Evolutionary conservation across 2,329 filamentous ascomycete genomes (phyloP).

Genomic region (Aspergillus jensenii): DNA sequence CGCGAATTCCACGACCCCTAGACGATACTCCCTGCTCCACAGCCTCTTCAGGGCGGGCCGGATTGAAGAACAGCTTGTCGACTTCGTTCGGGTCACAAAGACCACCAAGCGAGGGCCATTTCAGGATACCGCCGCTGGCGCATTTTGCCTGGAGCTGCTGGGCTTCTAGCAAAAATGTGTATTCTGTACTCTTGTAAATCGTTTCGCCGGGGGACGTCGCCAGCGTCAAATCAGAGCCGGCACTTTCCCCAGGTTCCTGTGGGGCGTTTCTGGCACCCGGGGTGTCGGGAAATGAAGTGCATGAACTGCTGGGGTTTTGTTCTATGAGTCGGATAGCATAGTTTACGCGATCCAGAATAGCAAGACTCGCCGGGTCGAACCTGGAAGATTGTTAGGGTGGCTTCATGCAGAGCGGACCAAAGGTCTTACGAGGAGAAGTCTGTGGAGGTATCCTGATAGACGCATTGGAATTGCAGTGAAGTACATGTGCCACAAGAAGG

Average conservation of each 20-base stretch:
- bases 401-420: background rate
- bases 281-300: too few species aligned
- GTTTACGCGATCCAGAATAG: too few species aligned
- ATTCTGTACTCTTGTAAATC: background rate
- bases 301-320: too few species aligned
- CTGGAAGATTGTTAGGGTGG: too few species aligned
- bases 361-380: too few species aligned
- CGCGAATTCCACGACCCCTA: background rate
- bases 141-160: background rate
- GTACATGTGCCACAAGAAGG: conserved; percentile 1
- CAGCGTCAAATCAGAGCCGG: too few species aligned
- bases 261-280: too few species aligned
- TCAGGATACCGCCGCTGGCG: background rate
- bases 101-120: too few species aligned
- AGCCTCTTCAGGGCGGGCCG: background rate
- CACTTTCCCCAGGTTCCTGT: too few species aligned
- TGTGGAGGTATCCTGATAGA: background rate
- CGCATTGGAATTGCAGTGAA: background rate
- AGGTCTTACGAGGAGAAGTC: background rate
- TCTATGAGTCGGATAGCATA: too few species aligned
- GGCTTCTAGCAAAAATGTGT: background rate
- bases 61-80: too few species aligned
- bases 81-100: too few species aligned
- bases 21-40: background rate
- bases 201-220: background rate